Evolutionary conservation across 495 filamentous ascomycete species (phyloP).

Genomic region (Cercophora scortea): DNA sequence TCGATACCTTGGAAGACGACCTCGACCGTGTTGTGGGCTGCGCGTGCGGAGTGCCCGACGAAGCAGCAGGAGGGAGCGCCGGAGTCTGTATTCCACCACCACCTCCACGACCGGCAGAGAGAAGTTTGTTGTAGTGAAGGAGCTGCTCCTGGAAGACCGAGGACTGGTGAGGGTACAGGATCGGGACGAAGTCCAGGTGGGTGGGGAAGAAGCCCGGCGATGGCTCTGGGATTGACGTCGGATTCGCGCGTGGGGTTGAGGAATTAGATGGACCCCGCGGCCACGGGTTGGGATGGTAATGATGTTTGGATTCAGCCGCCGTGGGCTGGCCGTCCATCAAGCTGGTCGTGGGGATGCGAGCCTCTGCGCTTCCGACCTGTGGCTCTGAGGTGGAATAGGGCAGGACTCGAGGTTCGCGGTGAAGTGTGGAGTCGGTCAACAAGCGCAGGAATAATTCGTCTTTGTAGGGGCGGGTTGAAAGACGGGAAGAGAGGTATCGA

Average conservation of each 20-base stretch:
- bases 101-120: constrained; percentile 41
- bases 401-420: background rate
- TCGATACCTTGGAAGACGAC: constrained; percentile 45
- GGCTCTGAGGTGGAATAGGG: background rate
- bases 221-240: constrained; percentile 16
- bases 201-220: constrained; percentile 24
- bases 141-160: constrained; percentile 45
- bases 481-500: background rate
- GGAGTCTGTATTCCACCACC: constrained; percentile 35
- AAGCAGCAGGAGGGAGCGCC: constrained; percentile 37
- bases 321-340: constrained; percentile 45
- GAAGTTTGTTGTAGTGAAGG: constrained; percentile 47
- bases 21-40: constrained; percentile 41
- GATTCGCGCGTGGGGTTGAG: constrained; percentile 14
- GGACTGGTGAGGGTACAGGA: constrained; percentile 42
- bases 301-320: constrained; percentile 44
- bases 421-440: no score
- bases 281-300: constrained; percentile 37
- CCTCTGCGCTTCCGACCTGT: constrained; percentile 10
- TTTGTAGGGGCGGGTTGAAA: no score
- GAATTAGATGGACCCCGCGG: constrained; percentile 21
- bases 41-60: constrained; percentile 30
- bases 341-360: constrained; percentile 21
- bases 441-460: no score
- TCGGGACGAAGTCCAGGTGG: constrained; percentile 37